Percentiles rank a stretch among this genome's conserved stretches.
These are phyloP conservation scores for Penicillium freii DNA, from an alignment of 2,329 filamentous ascomycete species.

Conservation along the genomic window DNA sequence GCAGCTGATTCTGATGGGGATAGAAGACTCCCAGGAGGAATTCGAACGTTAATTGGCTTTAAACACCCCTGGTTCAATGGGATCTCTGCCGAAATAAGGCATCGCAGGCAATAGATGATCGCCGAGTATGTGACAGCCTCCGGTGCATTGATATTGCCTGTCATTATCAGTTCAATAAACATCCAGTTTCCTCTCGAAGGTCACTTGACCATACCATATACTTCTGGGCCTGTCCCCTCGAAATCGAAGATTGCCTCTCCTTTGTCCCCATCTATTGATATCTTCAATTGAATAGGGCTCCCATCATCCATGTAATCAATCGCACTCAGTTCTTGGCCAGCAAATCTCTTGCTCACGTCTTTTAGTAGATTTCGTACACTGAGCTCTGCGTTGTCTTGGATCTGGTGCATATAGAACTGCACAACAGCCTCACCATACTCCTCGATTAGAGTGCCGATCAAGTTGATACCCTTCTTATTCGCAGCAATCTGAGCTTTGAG, in stretches of 20 bases:
- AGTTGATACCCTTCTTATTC: slow-evolving; percentile 75
- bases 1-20: slow-evolving; percentile 70
- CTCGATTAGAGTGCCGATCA: slow-evolving; percentile 67
- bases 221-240: slow-evolving; percentile 71
- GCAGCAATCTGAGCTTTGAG: slow-evolving; percentile 79
- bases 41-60: slow-evolving; percentile 67
- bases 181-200: background rate
- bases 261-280: slow-evolving; percentile 66
- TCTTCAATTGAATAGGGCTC: slow-evolving; percentile 68
- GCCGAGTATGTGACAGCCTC: slow-evolving; percentile 75
- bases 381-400: slow-evolving; percentile 73
- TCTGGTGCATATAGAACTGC: slow-evolving; percentile 74
- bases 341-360: slow-evolving; percentile 61
- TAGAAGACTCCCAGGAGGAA: slow-evolving; percentile 69
- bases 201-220: slow-evolving; percentile 35
- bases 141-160: slow-evolving; percentile 72
- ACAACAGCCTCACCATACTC: slow-evolving; percentile 71
- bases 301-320: slow-evolving; percentile 82
- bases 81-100: slow-evolving; percentile 72
- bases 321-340: slow-evolving; percentile 62
- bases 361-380: slow-evolving; percentile 70
- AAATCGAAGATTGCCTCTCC: slow-evolving; percentile 75
- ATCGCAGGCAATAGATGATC: slow-evolving; percentile 77
- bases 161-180: background rate
- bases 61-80: slow-evolving; percentile 81